A percentile compares a stretch with the other conserved stretches of the same genome.
Evolutionary conservation across 352 stramenopile genomes (phyloP).

Genomic region (Globisporangium viniferum): DNA sequence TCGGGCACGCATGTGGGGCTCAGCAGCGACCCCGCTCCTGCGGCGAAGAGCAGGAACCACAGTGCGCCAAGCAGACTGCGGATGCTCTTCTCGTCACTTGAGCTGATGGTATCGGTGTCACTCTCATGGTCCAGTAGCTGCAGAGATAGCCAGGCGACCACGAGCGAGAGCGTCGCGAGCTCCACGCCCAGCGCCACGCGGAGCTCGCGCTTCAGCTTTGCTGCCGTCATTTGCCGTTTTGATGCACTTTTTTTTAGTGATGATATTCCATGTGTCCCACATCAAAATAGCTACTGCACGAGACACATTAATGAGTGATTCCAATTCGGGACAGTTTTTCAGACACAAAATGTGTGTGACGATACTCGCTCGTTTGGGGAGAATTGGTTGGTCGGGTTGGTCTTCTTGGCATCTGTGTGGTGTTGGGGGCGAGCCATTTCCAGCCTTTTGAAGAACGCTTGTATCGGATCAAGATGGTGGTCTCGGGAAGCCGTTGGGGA

Average conservation of each 20-base stretch:
- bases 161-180: slow-evolving; percentile 5
- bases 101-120: no score
- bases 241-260: not conserved
- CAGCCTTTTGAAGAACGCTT: slow-evolving; percentile 8
- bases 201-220: slow-evolving; percentile 11
- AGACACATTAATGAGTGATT: not conserved
- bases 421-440: not conserved
- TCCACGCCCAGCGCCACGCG: slow-evolving; percentile 13
- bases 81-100: not conserved
- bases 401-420: not conserved
- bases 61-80: slow-evolving; percentile 2
- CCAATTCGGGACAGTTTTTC: not conserved
- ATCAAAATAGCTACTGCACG: not conserved
- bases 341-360: not conserved
- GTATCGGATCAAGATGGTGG: slow-evolving; percentile 44
- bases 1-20: slow-evolving; percentile 3
- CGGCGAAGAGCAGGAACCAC: slow-evolving; percentile 1
- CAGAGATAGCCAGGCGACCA: slow-evolving; percentile 2
- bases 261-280: not conserved
- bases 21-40: not conserved
- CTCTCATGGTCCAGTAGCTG: not conserved
- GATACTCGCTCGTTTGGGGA: not conserved
- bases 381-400: slow-evolving; percentile 9
- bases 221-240: not conserved
- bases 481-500: slow-evolving; percentile 73